phyloP scores from a whole-genome alignment of 371 early-diverging fungal genomes.

The Polyrhizophydium stewartii region DNA sequence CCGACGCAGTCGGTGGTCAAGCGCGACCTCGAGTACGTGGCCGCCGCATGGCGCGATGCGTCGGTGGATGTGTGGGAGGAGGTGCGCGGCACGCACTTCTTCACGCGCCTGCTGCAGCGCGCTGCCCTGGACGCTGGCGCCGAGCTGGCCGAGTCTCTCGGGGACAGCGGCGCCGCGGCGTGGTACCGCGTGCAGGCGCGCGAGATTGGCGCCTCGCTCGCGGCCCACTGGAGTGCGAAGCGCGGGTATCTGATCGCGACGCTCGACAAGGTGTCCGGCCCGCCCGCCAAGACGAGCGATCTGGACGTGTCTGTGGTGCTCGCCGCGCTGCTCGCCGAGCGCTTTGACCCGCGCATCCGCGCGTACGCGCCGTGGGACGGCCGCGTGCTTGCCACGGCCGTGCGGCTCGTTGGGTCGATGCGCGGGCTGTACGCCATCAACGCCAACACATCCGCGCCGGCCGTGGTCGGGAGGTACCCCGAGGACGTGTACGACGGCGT shows the following conservation, averaged over 20 bases:
- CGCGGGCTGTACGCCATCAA: slow-evolving; percentile 53
- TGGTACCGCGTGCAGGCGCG: slow-evolving; percentile 27
- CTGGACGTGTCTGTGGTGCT: slow-evolving; percentile 62
- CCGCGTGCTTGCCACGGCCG: slow-evolving; percentile 31
- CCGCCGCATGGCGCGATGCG: slow-evolving; percentile 34
- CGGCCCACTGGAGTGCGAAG: slow-evolving; percentile 1
- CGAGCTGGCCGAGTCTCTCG: slow-evolving; percentile 27
- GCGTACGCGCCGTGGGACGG: slow-evolving; percentile 2
- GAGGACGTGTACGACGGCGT: slow-evolving; percentile 70
- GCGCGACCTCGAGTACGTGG: slow-evolving; percentile 62
- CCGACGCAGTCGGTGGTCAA: slow-evolving; percentile 30
- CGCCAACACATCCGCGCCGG: slow-evolving; percentile 3
- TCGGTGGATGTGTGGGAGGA: slow-evolving; percentile 71
- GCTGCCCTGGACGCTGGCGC: slow-evolving; percentile 53
- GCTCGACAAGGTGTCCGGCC: slow-evolving; percentile 3
- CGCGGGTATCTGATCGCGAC: slow-evolving; percentile 2
- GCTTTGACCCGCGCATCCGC: neutral
- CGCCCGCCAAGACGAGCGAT: slow-evolving; percentile 25
- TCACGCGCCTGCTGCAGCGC: slow-evolving; percentile 62
- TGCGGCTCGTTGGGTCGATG: slow-evolving; percentile 40
- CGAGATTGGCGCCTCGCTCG: neutral
- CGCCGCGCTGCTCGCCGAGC: slow-evolving; percentile 38
- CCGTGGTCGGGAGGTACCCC: slow-evolving; percentile 63
- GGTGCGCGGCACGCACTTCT: slow-evolving; percentile 59
- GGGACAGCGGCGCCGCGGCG: slow-evolving; percentile 27